Evolutionary conservation across 2,329 filamentous ascomycete species (phyloP).

Genomic region (Fusarium transvaalense): DNA sequence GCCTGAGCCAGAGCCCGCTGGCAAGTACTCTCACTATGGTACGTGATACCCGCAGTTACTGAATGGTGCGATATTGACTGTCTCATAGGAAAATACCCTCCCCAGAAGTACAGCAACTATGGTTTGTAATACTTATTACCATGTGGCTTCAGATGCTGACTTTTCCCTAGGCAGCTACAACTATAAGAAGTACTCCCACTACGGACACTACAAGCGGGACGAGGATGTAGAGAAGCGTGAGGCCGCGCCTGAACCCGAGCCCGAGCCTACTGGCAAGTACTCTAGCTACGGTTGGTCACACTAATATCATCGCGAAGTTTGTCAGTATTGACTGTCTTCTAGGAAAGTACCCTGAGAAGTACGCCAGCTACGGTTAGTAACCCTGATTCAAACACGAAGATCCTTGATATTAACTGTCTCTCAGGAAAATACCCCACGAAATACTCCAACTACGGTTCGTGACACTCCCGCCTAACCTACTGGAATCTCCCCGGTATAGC

Average conservation of each 20-base stretch:
- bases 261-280: neutral
- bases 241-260: neutral
- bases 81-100: conserved; percentile 1
- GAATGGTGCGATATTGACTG: neutral
- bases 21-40: neutral
- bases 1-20: conserved; percentile 1
- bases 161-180: conserved; percentile 1
- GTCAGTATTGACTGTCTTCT: neutral
- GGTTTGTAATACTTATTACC: neutral
- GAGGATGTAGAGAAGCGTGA: conserved; percentile 4
- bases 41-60: too few relatives aligned
- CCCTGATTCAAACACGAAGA: too few relatives aligned
- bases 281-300: neutral
- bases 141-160: neutral
- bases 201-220: conserved; percentile 26
- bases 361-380: neutral
- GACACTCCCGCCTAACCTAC: neutral
- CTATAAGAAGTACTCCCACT: conserved; percentile 25
- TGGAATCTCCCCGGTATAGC: neutral
- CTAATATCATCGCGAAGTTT: neutral
- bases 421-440: neutral
- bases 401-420: neutral
- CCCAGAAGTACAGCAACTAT: conserved; percentile 24
- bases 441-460: conserved; percentile 13
- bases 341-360: neutral